Percentiles rank a stretch among this genome's conserved stretches.
phyloP scores from a whole-genome alignment of 2,329 filamentous ascomycete genomes.

The Aspergillus transmontanensis region DNA sequence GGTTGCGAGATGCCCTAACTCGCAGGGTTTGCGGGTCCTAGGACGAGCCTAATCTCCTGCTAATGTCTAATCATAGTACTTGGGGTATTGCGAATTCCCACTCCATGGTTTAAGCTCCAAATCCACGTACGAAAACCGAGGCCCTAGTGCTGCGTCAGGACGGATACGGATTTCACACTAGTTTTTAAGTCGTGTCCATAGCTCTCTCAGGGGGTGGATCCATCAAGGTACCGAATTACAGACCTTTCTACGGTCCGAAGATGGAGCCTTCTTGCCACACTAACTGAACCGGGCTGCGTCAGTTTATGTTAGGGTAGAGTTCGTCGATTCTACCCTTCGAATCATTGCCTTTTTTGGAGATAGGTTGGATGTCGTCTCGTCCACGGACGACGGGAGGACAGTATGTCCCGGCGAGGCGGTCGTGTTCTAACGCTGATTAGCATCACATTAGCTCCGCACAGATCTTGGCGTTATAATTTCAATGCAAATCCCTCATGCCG shows the following conservation, averaged over 20 bases:
- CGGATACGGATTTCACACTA: background rate
- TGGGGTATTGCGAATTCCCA: background rate
- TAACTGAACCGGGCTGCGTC: background rate
- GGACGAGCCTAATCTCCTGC: background rate
- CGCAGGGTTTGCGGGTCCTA: background rate
- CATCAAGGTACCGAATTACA: background rate
- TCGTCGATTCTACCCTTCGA: background rate
- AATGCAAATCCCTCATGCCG: background rate
- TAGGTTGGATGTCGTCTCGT: background rate
- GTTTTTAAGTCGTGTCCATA: background rate
- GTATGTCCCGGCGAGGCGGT: background rate
- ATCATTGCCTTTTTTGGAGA: background rate
- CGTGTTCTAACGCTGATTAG: background rate
- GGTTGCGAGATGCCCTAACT: background rate
- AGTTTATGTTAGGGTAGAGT: background rate
- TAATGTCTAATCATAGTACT: slow-evolving; percentile 1
- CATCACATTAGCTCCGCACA: background rate
- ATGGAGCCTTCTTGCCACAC: background rate
- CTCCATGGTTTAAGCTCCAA: background rate
- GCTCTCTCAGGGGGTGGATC: background rate
- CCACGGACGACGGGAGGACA: background rate
- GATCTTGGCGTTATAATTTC: background rate
- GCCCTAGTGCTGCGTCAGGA: background rate
- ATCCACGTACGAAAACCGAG: background rate
- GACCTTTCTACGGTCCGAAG: background rate